phyloP scores from a whole-genome alignment of 2,329 filamentous ascomycete genomes.

The Monosporascus sp. region DNA sequence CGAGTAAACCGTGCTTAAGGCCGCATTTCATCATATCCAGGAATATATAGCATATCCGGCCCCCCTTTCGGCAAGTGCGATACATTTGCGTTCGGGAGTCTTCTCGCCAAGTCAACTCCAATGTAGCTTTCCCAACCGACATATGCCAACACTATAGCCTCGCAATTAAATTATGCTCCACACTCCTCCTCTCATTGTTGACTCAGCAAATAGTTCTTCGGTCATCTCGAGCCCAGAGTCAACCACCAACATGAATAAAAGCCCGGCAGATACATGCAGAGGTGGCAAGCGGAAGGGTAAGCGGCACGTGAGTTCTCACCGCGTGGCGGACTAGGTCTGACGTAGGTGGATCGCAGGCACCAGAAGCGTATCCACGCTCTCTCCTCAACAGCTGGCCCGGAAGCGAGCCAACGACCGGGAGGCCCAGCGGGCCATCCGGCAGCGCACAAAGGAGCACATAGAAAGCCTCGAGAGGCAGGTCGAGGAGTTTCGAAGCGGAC shows the following conservation, averaged over 20 bases:
- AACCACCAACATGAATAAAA: slow-evolving; percentile 21
- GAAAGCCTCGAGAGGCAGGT: slow-evolving; percentile 72
- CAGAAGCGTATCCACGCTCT: slow-evolving; percentile 80
- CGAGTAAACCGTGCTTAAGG: too few species aligned
- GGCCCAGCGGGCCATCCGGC: slow-evolving; percentile 80
- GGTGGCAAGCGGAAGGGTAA: slow-evolving; percentile 28
- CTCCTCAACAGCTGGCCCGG: slow-evolving; percentile 79
- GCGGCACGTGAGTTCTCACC: not conserved
- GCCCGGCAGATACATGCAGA: slow-evolving; percentile 16
- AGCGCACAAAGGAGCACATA: slow-evolving; percentile 82
- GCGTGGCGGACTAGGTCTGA: not conserved
- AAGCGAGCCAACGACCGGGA: slow-evolving; percentile 91
- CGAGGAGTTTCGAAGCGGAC: slow-evolving; percentile 57
- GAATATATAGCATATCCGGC: too few species aligned
- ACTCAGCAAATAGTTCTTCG: slow-evolving; percentile 8
- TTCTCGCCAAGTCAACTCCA: too few species aligned
- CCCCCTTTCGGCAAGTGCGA: too few species aligned
- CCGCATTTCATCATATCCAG: too few species aligned
- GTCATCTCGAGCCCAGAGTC: slow-evolving; percentile 7
- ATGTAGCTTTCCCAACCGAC: too few species aligned
- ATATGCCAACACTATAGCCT: too few species aligned
- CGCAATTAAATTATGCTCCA: slow-evolving; percentile 8
- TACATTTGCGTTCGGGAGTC: too few species aligned
- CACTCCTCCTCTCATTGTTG: slow-evolving; percentile 1
- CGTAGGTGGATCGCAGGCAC: slow-evolving; percentile 38